Evolutionary conservation across 2,329 filamentous ascomycete species (phyloP), one percentile per base, ranked within the genome.

Genomic region (Cyphellophora europaea): DNA sequence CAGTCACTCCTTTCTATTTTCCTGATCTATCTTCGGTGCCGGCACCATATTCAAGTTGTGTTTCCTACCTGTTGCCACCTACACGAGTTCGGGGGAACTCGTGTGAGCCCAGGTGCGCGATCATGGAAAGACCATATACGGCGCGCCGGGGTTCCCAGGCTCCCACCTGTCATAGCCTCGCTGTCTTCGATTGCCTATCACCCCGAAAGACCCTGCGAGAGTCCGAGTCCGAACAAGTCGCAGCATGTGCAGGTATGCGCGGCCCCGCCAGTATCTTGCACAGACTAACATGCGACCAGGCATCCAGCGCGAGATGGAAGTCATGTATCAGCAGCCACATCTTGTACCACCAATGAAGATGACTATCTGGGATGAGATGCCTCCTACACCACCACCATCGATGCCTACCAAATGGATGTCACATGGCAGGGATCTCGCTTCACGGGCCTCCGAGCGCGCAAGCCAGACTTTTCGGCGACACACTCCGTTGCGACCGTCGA

Each of bases 281-380:
- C 21, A 25, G 21, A 25, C 21, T 25, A n/a, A 32, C 16, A 16
- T 12, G 12, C 14, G 30, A 12, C 15, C 13, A 64, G 61, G 54
- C 27, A 44, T 59, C 27, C 53, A 65, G 37, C 55, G 59, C 45
- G 57, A 62, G 38, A 62, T 65, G 59, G 49, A 54, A 48, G 51
- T 66, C 50, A 62, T 57, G 49, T 43, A 48, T 33, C 54, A 58
- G 35, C 63, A 67, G 46, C 65, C 65, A 40, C 57, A 59, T 46
- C 57, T 63, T 27, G 56, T 66, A 30, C 56, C 62, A 16, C 63
- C 63, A 5, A 66, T 65, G 61, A 63, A 59, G 45, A 50, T 65
- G 42, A 53, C 52, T 27, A 52, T 62, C 34, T 60, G 61, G 41
- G 56, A 63, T 48, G 53, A 60, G 34, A 51, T 61, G 14, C 59